A percentile compares a stretch with the other conserved stretches of the same genome.
These are phyloP conservation scores for Hypoxylon crocopeplum DNA, from an alignment of 495 filamentous ascomycete genomes.

Conservation along the genomic window DNA sequence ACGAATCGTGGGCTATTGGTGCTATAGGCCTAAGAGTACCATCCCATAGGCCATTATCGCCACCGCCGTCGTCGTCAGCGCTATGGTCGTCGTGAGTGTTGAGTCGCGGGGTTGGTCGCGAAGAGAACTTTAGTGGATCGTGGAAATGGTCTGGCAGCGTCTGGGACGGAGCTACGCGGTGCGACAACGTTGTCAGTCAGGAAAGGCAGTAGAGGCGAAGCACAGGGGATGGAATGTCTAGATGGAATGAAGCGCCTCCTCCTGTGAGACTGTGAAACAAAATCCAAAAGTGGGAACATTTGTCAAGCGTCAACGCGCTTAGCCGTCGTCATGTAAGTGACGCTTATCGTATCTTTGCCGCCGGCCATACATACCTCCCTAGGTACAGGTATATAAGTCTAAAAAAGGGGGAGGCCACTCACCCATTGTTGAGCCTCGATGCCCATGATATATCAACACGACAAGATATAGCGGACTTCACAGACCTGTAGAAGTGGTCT, in stretches of 20 bases:
- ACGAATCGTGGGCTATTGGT: slow-evolving; percentile 39
- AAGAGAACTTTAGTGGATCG: slow-evolving; percentile 53
- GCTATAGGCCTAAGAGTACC: slow-evolving; percentile 47
- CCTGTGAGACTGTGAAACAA: slow-evolving; percentile 37
- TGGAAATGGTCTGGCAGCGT: slow-evolving; percentile 55
- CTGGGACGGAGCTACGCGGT: slow-evolving; percentile 57
- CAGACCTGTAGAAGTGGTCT: slow-evolving; percentile 25
- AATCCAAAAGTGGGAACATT: slow-evolving; percentile 31
- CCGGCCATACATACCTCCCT: no score
- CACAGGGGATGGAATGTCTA: slow-evolving; percentile 14
- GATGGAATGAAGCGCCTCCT: slow-evolving; percentile 20
- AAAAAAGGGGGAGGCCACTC: slow-evolving; percentile 25
- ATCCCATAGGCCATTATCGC: slow-evolving; percentile 45
- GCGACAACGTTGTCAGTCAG: slow-evolving; percentile 35
- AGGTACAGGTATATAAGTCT: no score
- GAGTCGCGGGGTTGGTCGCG: slow-evolving; percentile 49
- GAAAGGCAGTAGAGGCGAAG: slow-evolving; percentile 10
- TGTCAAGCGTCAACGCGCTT: slow-evolving; percentile 10
- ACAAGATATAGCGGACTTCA: slow-evolving; percentile 12
- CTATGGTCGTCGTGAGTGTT: slow-evolving; percentile 53
- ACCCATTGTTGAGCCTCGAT: slow-evolving; percentile 42
- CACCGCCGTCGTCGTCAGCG: slow-evolving; percentile 44
- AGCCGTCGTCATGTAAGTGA: not conserved
- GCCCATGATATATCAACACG: slow-evolving; percentile 39
- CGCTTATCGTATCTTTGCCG: not conserved